These are phyloP conservation scores for Mariannaea sp. DNA, from an alignment of 2,329 filamentous ascomycete species.

Conservation along the genomic window DNA sequence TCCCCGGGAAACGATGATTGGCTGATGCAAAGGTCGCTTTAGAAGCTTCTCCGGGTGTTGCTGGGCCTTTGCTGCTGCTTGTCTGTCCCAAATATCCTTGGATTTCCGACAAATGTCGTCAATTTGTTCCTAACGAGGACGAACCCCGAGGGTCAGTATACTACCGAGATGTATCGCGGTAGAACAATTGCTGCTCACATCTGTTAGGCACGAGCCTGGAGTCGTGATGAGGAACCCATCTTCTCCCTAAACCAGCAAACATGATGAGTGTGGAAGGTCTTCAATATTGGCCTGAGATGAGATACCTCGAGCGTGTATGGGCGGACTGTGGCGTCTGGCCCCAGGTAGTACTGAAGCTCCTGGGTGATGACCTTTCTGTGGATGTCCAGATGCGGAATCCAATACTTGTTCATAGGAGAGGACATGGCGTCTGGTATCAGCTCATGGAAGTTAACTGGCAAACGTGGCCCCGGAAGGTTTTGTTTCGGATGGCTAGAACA, in stretches of 20 bases:
- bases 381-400: constrained; percentile 64
- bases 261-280: constrained; percentile 34
- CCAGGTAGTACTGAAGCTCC: constrained; percentile 62
- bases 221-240: constrained; percentile 65
- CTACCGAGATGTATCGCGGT: constrained; percentile 7
- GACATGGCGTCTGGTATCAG: constrained; percentile 32
- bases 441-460: constrained; percentile 21
- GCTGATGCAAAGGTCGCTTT: constrained; percentile 62
- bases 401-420: constrained; percentile 59
- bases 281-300: constrained; percentile 26
- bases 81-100: constrained; percentile 60
- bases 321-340: constrained; percentile 61
- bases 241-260: constrained; percentile 53
- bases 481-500: constrained; percentile 23
- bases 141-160: constrained; percentile 25
- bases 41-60: constrained; percentile 54
- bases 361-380: constrained; percentile 64
- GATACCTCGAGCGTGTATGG: constrained; percentile 61
- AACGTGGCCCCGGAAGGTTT: constrained; percentile 17
- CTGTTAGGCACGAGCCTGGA: constrained; percentile 61
- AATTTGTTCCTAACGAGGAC: constrained; percentile 59
- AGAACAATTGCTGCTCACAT: constrained; percentile 51
- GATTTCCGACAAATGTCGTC: constrained; percentile 66
- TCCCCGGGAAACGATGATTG: constrained; percentile 52
- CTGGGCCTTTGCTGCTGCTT: constrained; percentile 55